These are phyloP conservation scores for Eimeria mitis DNA, from an alignment of 169 alveolate genomes.

Conservation along the genomic window DNA sequence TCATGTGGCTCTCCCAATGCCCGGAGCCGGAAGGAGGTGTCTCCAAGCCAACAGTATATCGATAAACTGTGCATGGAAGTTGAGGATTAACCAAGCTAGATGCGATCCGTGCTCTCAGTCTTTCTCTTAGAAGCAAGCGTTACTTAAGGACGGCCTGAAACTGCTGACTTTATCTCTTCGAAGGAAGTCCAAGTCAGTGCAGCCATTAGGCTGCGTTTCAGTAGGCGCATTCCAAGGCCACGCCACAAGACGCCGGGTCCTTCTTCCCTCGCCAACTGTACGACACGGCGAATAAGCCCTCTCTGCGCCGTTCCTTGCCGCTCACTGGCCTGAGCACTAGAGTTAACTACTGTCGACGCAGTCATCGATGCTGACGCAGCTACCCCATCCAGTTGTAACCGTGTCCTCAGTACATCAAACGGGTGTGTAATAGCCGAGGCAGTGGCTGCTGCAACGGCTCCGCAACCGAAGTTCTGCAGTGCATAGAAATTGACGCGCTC, in stretches of 20 bases:
- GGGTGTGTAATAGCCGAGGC: conserved; percentile 85
- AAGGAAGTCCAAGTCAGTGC: conserved; percentile 84
- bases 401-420: conserved; percentile 84
- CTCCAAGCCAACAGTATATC: neutral
- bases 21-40: neutral
- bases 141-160: conserved; percentile 3
- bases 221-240: conserved; percentile 82
- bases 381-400: conserved; percentile 82
- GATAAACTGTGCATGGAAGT: neutral
- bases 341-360: neutral
- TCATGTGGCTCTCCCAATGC: neutral
- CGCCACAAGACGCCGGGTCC: conserved; percentile 80
- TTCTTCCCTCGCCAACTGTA: conserved; percentile 58
- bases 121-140: neutral
- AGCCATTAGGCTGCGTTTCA: conserved; percentile 81
- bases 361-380: conserved; percentile 13
- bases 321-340: neutral
- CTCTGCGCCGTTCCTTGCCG: conserved; percentile 10
- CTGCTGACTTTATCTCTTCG: conserved; percentile 74
- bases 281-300: conserved; percentile 46
- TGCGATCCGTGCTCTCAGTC: neutral
- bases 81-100: neutral
- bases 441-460: conserved; percentile 82
- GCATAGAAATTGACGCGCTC: conserved; percentile 40
- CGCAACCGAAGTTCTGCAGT: conserved; percentile 81